These are phyloP conservation scores for Neurospora intermedia DNA, from an alignment of 495 filamentous ascomycete species.

Conservation along the genomic window DNA sequence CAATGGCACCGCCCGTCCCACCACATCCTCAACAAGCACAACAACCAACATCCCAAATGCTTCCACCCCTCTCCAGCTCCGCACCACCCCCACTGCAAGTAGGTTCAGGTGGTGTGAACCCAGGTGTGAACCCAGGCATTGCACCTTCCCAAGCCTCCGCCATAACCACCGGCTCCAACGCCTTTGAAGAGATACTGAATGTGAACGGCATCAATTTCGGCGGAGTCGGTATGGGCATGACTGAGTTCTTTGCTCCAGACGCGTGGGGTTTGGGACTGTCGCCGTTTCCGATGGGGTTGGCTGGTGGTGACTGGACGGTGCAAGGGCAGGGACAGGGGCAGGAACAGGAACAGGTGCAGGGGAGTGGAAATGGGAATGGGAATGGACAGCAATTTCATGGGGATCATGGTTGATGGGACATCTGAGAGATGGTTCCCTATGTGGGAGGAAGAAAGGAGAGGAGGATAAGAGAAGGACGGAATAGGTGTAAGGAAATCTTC, in stretches of 20 bases:
- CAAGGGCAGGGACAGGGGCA: background rate
- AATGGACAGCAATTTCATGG: background rate
- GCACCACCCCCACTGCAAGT: background rate
- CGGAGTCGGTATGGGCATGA: background rate
- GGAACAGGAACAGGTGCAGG: background rate
- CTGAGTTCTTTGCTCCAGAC: background rate
- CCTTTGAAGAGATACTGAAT: slow-evolving; percentile 16
- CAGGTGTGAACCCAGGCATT: background rate
- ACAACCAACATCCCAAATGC: background rate
- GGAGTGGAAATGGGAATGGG: background rate
- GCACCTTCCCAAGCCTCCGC: slow-evolving; percentile 16
- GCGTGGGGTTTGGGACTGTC: background rate
- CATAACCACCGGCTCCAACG: slow-evolving; percentile 18
- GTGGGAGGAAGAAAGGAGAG: too few species aligned
- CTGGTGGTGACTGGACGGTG: background rate
- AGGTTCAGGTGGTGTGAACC: background rate
- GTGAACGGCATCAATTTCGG: slow-evolving; percentile 18
- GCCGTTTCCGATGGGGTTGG: background rate
- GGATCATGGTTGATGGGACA: background rate
- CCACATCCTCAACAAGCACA: slow-evolving; percentile 4
- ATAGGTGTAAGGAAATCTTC: too few species aligned
- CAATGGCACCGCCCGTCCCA: background rate
- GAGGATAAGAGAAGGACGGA: too few species aligned
- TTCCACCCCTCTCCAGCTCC: background rate
- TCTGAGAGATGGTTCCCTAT: too few species aligned